Base-by-base conservation (phyloP, 1,139 yeast genomes). In the Candida sanyaensis region DNA sequence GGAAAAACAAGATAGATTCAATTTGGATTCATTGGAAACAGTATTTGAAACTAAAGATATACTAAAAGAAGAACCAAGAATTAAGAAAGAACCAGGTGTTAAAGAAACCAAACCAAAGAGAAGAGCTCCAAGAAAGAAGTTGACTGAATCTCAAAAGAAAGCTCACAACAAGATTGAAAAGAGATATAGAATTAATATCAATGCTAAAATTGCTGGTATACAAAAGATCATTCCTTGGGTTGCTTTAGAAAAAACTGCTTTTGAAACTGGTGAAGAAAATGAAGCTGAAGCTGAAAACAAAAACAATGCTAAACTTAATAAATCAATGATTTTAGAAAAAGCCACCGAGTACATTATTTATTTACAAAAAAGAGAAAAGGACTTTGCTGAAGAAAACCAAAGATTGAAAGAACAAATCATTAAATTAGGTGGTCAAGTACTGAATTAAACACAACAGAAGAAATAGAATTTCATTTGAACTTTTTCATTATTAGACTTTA, bases 161-260 rank as follows among this genome's bases (percentile, higher is more conserved):
- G 89, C 89, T 0, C 91, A 86, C 60, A 84, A 84, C 63, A 80
- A 81, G 60, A 84, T 84, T 53, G 90, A 81, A 60, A 84, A 85
- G 61, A 80, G 84, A 54, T 86, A 86, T 64, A 71, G 92, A 61
- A 84, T 84, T 50, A 86, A 84, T 62, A 85, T 86, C 58, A 86
- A 85, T 62, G 82, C 87, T 17, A 85, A 84, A 63, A 85, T 86
- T 50, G 86, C 86, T 9, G 83, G 82, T 23, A 65, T 84, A 46
- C 88, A 83, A 58, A 78, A 79, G 55, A 70, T 84, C 21, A 84
- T 85, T 28, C 89, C 89, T 11, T 80, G 84, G 78, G 79, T 83
- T 48, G 78, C 84, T 4, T 65, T 70, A 40, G 86, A 81, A 49
- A 77, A 77, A 54, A 77, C 84, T 2, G 84, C 86, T 0, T 82